Percentiles rank a stretch among this genome's conserved stretches.
Conservation (phyloP, 345 rosid species). For the Syzygium jambos region DNA sequence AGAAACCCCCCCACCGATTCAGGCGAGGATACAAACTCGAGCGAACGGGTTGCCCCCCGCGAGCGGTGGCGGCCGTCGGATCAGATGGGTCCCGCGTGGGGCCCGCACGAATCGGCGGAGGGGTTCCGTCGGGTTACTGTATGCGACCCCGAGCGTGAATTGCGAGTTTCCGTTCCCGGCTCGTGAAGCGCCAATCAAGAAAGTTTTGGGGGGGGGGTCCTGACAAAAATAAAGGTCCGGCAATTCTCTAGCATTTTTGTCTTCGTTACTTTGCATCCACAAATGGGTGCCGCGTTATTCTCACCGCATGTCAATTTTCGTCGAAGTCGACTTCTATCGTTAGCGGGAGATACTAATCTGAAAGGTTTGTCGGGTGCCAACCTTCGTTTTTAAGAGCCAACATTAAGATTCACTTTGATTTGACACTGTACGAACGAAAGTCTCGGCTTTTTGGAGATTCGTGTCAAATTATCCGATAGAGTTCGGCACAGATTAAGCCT, state of each 20-base stretch:
- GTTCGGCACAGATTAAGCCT: too few species aligned
- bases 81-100: neutral
- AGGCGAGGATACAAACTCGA: neutral
- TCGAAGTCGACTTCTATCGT: neutral
- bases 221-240: neutral
- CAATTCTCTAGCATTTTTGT: neutral
- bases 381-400: neutral
- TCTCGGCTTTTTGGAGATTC: neutral
- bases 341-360: rapidly evolving
- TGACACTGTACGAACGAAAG: neutral
- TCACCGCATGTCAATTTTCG: neutral
- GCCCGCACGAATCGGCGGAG: rapidly evolving
- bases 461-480: neutral
- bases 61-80: neutral
- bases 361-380: rapidly evolving
- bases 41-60: too few species aligned
- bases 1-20: too few species aligned
- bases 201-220: neutral
- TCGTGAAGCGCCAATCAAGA: too few species aligned
- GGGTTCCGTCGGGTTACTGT: neutral
- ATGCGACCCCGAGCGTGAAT: neutral
- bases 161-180: neutral
- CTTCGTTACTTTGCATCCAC: neutral
- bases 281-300: rapidly evolving
- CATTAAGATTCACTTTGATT: neutral